Evolutionary conservation across 352 stramenopile genomes (phyloP).

Genomic region (Phytopythium litorale): DNA sequence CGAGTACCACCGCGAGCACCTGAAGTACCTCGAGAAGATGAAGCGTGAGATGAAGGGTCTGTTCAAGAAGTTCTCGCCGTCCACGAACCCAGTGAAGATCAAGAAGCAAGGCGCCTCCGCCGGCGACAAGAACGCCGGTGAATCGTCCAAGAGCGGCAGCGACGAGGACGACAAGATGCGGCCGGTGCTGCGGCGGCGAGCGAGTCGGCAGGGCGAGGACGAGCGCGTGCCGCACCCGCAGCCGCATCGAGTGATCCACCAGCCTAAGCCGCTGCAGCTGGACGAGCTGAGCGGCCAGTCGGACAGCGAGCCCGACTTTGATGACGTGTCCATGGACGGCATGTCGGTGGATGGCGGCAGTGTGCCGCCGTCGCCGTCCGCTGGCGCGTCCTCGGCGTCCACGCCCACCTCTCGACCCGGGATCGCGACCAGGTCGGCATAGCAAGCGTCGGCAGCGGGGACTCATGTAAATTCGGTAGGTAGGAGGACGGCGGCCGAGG

Average conservation of each 20-base stretch:
- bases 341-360: slow-evolving; percentile 7
- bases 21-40: slow-evolving; percentile 57
- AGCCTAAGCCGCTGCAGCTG: slow-evolving; percentile 5
- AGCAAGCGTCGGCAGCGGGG: not conserved
- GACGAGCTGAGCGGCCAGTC: slow-evolving; percentile 8
- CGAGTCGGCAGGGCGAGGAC: not conserved
- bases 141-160: not conserved
- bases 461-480: slow-evolving; percentile 5
- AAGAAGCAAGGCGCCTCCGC: not conserved
- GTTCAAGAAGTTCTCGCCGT: slow-evolving; percentile 28
- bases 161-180: not conserved
- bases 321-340: slow-evolving; percentile 6
- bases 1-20: slow-evolving; percentile 70
- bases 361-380: slow-evolving; percentile 3
- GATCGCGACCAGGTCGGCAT: slow-evolving; percentile 5
- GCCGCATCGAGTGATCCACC: slow-evolving; percentile 3
- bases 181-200: slow-evolving; percentile 1
- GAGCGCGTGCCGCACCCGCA: slow-evolving; percentile 4
- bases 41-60: slow-evolving; percentile 32
- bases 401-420: not conserved
- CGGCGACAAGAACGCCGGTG: not conserved
- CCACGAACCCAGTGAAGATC: slow-evolving; percentile 16
- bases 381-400: not conserved
- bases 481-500: not conserved
- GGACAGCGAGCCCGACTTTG: slow-evolving; percentile 9